Conservation (phyloP, 78 protist species). For the Protostelium mycophagum region DNA sequence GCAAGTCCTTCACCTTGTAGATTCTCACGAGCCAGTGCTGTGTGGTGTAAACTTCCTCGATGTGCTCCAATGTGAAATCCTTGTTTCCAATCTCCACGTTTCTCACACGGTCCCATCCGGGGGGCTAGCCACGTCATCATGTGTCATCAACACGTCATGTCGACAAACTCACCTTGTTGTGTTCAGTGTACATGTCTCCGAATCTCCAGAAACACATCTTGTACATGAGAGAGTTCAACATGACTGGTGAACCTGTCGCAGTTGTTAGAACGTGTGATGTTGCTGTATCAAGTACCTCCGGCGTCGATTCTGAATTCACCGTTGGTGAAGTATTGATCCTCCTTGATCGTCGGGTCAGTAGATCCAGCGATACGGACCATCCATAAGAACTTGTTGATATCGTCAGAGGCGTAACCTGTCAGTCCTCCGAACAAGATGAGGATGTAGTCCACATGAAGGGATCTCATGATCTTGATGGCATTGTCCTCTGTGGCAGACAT, state of each 20-base stretch:
- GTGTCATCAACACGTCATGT: not conserved
- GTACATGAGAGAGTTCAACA: conserved; percentile 92
- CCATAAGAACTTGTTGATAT: conserved; percentile 97
- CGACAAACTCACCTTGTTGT: conserved; percentile 3
- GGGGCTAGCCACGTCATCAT: too few relatives aligned
- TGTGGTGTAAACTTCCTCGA: conserved; percentile 98
- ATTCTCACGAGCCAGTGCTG: conserved; percentile 96
- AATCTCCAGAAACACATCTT: conserved; percentile 91
- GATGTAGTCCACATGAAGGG: conserved; percentile 95
- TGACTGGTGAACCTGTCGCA: conserved; percentile 36
- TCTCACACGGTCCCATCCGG: conserved; percentile 94
- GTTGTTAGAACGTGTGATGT: too few relatives aligned
- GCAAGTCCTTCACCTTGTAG: conserved; percentile 85
- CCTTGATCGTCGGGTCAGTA: conserved; percentile 44
- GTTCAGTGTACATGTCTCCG: conserved; percentile 77
- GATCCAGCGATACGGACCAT: conserved; percentile 91
- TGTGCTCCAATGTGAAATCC: conserved; percentile 66
- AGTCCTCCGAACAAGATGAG: conserved; percentile 97
- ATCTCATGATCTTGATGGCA: conserved; percentile 72
- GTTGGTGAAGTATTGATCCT: conserved; percentile 76
- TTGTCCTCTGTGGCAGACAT: conserved; percentile 84
- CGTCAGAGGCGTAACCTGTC: conserved; percentile 93
- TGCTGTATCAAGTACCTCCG: conserved; percentile 14
- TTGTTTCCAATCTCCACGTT: conserved; percentile 89
- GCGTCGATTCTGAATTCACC: conserved; percentile 80